Percentiles rank a stretch among this genome's conserved stretches.
phyloP scores from a whole-genome alignment of 2,329 filamentous ascomycete species.

The Nigrospora sphaerica region DNA sequence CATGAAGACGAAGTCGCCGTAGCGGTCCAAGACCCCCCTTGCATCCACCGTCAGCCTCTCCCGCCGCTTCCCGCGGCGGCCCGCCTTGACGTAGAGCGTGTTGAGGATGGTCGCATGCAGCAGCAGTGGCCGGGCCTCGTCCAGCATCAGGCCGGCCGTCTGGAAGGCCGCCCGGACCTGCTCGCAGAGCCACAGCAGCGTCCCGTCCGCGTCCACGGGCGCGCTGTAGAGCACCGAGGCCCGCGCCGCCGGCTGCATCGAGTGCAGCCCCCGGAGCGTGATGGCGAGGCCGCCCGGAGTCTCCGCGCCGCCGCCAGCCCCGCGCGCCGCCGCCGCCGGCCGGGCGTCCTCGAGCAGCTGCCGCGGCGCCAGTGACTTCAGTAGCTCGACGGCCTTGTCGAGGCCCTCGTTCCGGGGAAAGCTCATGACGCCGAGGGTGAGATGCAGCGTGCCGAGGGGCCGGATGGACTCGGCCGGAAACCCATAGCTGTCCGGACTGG shows the following conservation, averaged over 20 bases:
- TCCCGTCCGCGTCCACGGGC: slow-evolving; percentile 44
- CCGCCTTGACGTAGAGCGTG: slow-evolving; percentile 63
- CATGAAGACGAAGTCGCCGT: slow-evolving; percentile 64
- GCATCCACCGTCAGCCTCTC: slow-evolving; percentile 46
- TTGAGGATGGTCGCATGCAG: slow-evolving; percentile 84
- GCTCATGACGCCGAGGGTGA: slow-evolving; percentile 83
- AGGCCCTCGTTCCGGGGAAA: slow-evolving; percentile 44
- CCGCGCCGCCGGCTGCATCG: slow-evolving; percentile 53
- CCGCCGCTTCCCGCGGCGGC: slow-evolving; percentile 16
- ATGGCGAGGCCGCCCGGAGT: slow-evolving; percentile 23
- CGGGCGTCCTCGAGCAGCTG: slow-evolving; percentile 26
- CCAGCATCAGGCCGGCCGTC: slow-evolving; percentile 46
- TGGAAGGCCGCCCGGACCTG: slow-evolving; percentile 47
- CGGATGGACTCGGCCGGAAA: slow-evolving; percentile 64
- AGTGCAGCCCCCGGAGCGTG: slow-evolving; percentile 46
- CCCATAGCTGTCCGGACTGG: slow-evolving; percentile 31
- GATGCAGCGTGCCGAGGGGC: slow-evolving; percentile 72
- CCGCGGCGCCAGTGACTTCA: slow-evolving; percentile 29
- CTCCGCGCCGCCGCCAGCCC: too few species aligned
- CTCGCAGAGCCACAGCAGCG: slow-evolving; percentile 51
- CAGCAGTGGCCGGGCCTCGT: slow-evolving; percentile 57
- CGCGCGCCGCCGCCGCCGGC: too few species aligned
- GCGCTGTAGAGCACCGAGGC: slow-evolving; percentile 60
- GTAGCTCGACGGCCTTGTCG: slow-evolving; percentile 31
- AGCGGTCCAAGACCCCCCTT: slow-evolving; percentile 47